Conservation (phyloP, 208 protist species). For the Trypanosoma rangeli region DNA sequence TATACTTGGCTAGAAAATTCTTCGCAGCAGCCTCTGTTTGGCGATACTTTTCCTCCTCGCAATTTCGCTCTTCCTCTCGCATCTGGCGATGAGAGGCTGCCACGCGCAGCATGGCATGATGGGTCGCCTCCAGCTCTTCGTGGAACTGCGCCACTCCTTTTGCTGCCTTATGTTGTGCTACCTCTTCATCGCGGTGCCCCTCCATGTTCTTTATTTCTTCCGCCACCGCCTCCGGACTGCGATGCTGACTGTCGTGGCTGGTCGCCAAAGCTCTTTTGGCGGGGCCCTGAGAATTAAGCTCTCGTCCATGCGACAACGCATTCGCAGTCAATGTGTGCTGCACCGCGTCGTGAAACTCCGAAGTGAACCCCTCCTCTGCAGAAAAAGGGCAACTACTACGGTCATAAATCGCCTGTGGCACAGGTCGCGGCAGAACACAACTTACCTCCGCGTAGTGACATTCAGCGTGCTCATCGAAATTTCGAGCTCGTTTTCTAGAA, state of each 20-base stretch:
- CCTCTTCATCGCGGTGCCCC: neutral
- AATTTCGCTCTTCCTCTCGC: neutral
- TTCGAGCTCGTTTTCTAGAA: constrained; percentile 3
- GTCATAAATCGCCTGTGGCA: constrained; percentile 56
- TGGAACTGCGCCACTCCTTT: neutral
- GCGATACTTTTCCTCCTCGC: constrained; percentile 9
- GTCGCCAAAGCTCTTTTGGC: neutral
- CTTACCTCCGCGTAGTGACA: neutral
- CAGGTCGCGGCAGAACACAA: constrained; percentile 10
- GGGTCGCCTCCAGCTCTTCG: constrained; percentile 5
- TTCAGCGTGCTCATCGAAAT: neutral
- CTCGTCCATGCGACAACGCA: constrained; percentile 27
- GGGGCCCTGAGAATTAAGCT: neutral
- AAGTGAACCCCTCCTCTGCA: constrained; percentile 40
- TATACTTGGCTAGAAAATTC: constrained; percentile 6
- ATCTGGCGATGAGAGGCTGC: neutral
- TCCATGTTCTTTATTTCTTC: neutral
- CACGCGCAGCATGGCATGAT: constrained; percentile 16
- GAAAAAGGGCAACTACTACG: constrained; percentile 42
- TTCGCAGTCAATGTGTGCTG: constrained; percentile 43
- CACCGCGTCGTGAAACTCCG: constrained; percentile 38
- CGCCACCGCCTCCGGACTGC: neutral
- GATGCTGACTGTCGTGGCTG: neutral
- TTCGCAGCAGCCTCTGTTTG: constrained; percentile 6
- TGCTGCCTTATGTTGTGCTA: neutral